These are phyloP conservation scores for Neospermospora avenae DNA, from an alignment of 2,329 filamentous ascomycete species.

Conservation along the genomic window DNA sequence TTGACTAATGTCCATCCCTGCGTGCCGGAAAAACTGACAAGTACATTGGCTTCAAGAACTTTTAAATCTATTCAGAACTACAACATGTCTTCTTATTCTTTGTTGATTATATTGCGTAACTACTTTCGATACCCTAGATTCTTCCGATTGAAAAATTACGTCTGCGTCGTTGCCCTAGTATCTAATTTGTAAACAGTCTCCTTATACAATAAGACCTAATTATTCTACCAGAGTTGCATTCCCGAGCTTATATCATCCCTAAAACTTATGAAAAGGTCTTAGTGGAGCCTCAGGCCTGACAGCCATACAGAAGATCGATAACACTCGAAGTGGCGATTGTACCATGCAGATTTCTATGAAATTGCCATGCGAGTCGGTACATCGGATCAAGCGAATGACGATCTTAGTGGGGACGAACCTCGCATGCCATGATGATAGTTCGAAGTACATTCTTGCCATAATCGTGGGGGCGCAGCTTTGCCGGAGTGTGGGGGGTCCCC, in stretches of 20 bases:
- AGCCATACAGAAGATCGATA: neutral
- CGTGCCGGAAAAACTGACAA: neutral
- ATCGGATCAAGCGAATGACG: neutral
- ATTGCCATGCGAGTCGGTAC: neutral
- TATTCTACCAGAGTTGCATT: neutral
- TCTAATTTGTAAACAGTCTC: constrained; percentile 11
- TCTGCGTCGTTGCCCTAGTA: constrained; percentile 3
- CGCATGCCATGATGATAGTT: no score
- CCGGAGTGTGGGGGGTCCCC: no score
- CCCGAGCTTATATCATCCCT: neutral
- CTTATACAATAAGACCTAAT: constrained; percentile 4
- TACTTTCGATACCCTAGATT: constrained; percentile 1
- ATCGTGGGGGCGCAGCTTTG: no score
- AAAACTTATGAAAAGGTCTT: neutral
- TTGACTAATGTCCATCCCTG: no score
- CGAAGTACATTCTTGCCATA: no score
- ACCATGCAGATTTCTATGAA: neutral
- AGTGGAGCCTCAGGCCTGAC: neutral
- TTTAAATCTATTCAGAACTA: neutral
- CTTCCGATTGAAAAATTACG: constrained; percentile 8
- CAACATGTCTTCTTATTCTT: neutral
- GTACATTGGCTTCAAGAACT: constrained; percentile 7
- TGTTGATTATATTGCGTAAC: constrained; percentile 7
- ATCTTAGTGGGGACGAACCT: neutral
- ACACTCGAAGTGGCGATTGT: neutral